Percentiles rank a stretch among this genome's conserved stretches.
phyloP scores from a whole-genome alignment of 257 asterid genomes.

The Pogostemon cablin region DNA sequence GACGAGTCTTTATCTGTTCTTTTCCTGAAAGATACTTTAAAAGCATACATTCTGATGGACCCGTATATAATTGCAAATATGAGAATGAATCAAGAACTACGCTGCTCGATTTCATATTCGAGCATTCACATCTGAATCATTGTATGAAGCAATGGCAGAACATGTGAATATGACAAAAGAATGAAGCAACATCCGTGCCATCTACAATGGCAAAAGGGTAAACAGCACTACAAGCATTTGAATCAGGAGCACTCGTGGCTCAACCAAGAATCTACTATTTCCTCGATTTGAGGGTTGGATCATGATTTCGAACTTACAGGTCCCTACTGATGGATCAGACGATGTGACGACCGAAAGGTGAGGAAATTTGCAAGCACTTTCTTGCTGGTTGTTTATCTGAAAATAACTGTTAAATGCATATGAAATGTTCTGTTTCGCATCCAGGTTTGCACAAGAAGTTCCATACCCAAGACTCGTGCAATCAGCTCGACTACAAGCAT shows the following conservation, averaged over 20 bases:
- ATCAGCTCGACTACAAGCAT: constrained; percentile 66
- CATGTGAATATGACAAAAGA: constrained; percentile 34
- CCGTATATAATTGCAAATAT: neutral
- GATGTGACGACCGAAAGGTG: constrained; percentile 57
- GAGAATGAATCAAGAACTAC: constrained; percentile 8
- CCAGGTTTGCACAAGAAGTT: constrained; percentile 56
- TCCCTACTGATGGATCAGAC: constrained; percentile 62
- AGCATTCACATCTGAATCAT: constrained; percentile 13
- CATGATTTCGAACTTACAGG: constrained; percentile 65
- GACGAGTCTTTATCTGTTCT: neutral
- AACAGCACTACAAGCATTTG: constrained; percentile 39
- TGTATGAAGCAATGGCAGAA: constrained; percentile 18
- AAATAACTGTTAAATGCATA: constrained; percentile 74
- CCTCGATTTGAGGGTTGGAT: constrained; percentile 38
- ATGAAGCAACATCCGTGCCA: constrained; percentile 31
- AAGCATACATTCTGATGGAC: neutral
- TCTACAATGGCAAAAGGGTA: constrained; percentile 33
- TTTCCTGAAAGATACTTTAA: neutral
- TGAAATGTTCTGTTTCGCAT: constrained; percentile 53
- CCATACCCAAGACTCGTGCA: constrained; percentile 73
- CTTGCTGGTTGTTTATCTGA: constrained; percentile 59
- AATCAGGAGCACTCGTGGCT: constrained; percentile 36
- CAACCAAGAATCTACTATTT: constrained; percentile 33
- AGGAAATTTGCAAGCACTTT: constrained; percentile 65
- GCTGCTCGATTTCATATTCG: constrained; percentile 17